Conservation (phyloP, 208 protist species). For the Crithidia fasciculata region DNA sequence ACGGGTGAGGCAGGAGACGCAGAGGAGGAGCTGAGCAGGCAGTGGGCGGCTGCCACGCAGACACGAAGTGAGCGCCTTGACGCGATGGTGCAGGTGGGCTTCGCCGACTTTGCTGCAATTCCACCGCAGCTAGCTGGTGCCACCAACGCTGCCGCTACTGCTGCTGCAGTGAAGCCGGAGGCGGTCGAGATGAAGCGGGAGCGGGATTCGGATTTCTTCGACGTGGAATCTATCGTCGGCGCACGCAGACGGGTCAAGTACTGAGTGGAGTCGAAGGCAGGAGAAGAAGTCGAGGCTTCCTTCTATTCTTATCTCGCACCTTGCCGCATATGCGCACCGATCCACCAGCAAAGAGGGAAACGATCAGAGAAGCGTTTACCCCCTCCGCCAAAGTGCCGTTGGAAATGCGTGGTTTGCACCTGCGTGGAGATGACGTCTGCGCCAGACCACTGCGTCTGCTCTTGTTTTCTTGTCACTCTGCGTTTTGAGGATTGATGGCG, state of each 20-base stretch:
- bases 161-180: slow-evolving; percentile 21
- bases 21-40: slow-evolving; percentile 10
- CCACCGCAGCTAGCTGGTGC: slow-evolving; percentile 16
- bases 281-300: neutral
- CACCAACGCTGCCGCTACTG: neutral
- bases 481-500: no score
- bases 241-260: slow-evolving; percentile 24
- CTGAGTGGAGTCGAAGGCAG: neutral
- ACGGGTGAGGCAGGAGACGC: slow-evolving; percentile 3
- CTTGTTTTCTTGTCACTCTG: no score
- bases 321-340: no score
- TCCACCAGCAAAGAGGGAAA: no score
- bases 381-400: no score
- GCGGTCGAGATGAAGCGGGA: slow-evolving; percentile 50
- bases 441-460: no score
- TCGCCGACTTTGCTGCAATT: slow-evolving; percentile 24
- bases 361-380: no score
- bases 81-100: slow-evolving; percentile 35
- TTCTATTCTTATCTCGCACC: no score
- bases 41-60: slow-evolving; percentile 20
- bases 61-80: slow-evolving; percentile 16
- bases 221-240: slow-evolving; percentile 59
- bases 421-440: no score
- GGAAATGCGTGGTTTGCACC: no score
- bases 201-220: slow-evolving; percentile 57